Conservation (phyloP, 2,329 filamentous ascomycete genomes). For the Fusarium sp. region DNA sequence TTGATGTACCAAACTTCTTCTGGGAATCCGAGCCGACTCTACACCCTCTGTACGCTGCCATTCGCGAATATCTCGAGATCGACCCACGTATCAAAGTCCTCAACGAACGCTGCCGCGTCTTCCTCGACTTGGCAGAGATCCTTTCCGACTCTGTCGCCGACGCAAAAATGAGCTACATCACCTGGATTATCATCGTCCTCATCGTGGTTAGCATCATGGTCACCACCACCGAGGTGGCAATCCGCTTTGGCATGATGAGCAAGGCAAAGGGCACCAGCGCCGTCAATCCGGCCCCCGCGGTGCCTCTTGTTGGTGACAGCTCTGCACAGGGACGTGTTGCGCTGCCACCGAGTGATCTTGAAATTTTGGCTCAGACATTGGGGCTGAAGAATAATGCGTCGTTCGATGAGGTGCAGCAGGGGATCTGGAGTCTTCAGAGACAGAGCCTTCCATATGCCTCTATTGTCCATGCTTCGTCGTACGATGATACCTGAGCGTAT, state of each 20-base stretch:
- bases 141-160: slow-evolving; percentile 91
- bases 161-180: slow-evolving; percentile 94
- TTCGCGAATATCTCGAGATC: slow-evolving; percentile 97
- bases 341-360: slow-evolving; percentile 46
- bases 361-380: slow-evolving; percentile 48
- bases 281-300: slow-evolving; percentile 13
- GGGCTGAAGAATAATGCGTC: slow-evolving; percentile 49
- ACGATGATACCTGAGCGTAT: slow-evolving; percentile 28
- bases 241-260: slow-evolving; percentile 80
- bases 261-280: slow-evolving; percentile 36
- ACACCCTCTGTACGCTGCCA: slow-evolving; percentile 91
- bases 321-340: slow-evolving; percentile 12
- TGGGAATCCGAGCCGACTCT: slow-evolving; percentile 97
- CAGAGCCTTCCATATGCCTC: slow-evolving; percentile 17
- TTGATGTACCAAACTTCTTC: slow-evolving; percentile 97
- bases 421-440: slow-evolving; percentile 46
- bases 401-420: slow-evolving; percentile 48
- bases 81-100: slow-evolving; percentile 95
- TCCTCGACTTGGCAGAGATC: slow-evolving; percentile 95
- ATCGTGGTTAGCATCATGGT: slow-evolving; percentile 92
- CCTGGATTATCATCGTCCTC: slow-evolving; percentile 96
- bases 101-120: slow-evolving; percentile 95
- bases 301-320: slow-evolving; percentile 31
- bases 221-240: slow-evolving; percentile 85
- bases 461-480: slow-evolving; percentile 14